Evolutionary conservation across 192 early-diverging fungal genomes (phyloP).

Genomic region (Backusella westeae): DNA sequence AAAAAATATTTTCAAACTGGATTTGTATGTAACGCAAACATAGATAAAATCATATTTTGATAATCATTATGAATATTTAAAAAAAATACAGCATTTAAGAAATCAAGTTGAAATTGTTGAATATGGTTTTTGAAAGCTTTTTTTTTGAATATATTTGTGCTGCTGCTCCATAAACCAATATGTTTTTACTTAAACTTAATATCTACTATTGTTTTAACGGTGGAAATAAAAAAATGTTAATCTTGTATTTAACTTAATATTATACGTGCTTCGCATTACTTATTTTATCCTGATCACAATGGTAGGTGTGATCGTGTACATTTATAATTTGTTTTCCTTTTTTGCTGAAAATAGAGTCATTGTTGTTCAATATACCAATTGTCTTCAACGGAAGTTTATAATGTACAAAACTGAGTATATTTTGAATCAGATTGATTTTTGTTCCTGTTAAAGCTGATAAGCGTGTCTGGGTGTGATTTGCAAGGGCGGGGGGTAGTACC

Average conservation of each 20-base stretch:
- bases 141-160: not conserved
- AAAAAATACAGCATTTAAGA: not conserved
- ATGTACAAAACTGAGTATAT: not conserved
- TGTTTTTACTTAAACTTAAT: not conserved
- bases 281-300: not conserved
- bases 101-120: not conserved
- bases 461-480: not conserved
- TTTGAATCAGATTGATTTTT: not conserved
- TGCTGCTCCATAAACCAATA: not conserved
- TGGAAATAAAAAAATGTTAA: not conserved
- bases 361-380: not conserved
- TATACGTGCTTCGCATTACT: not conserved
- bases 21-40: too few species aligned
- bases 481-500: not conserved
- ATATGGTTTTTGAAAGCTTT: not conserved
- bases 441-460: not conserved
- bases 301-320: not conserved
- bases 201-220: not conserved
- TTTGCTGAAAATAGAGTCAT: not conserved
- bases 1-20: too few species aligned
- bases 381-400: not conserved
- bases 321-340: not conserved
- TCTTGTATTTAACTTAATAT: not conserved
- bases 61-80: not conserved
- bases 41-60: not conserved